Evolutionary conservation across 495 filamentous ascomycete genomes (phyloP), one percentile per base, ranked within the genome.

Genomic region (Beverwykella pulmonaria): DNA sequence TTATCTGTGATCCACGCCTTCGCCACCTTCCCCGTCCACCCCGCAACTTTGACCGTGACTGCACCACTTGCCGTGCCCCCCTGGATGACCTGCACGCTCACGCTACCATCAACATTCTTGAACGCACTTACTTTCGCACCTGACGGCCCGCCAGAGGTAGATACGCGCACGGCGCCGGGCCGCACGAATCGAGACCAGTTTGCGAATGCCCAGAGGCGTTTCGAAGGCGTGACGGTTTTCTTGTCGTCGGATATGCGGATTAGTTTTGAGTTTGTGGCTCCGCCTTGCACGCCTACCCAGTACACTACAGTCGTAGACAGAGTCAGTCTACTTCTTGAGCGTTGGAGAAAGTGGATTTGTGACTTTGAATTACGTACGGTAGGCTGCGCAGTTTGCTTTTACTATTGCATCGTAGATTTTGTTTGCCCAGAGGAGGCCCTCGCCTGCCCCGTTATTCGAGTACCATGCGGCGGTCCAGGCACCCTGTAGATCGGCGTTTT

Each of bases 231-330:
- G 15, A 69, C 22, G 20, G 17, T 39, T 19, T 61, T 66, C 67
- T 70, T 70, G 25, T 65, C 61, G 29, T 68, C 65, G 6, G 49
- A 27, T 29, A 70, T 70, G 19, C 63, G 50, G 14, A 70, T 30
- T 2, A 70, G 47, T 36, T 65, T 66, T 17, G 25, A 44, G 41
- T 70, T 70, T 22, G 61, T 66, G 7, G 63, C 75, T 20, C 76
- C 78, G 69, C 71, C 75, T 10, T 82, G 79, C 20, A 80, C 78
- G 20, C 67, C 67, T 25, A 65, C 26, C 67, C 67, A 70, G 50
- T 70, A 70, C 2, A 70, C n/a, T n/a, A n/a, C n/a, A n/a, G n/a
- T n/a, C n/a, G n/a, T n/a, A n/a, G n/a, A n/a, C n/a, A n/a, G n/a
- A n/a, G n/a, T n/a, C n/a, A n/a, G n/a, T n/a, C n/a, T n/a, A n/a